Percentiles rank a stretch among this genome's conserved stretches.
Evolutionary conservation across 1,284 basidiomycete species (phyloP).

Genomic region (Tilletia caries): DNA sequence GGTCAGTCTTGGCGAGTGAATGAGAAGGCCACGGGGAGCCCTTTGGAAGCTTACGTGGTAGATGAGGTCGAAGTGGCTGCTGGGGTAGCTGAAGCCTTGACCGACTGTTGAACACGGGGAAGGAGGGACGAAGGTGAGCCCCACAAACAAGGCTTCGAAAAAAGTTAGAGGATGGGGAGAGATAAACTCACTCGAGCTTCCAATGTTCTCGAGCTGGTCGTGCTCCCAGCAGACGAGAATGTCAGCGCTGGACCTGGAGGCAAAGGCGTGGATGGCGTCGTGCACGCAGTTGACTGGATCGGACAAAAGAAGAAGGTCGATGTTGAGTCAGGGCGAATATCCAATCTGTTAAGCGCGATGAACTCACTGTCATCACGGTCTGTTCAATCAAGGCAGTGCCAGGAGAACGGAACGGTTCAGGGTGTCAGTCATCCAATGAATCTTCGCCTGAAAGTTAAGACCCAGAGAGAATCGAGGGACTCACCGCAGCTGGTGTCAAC

Average conservation of each 20-base stretch:
- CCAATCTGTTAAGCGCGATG: neutral
- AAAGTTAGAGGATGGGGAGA: neutral
- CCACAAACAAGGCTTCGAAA: no score
- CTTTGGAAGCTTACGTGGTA: neutral
- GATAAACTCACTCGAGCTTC: conserved; percentile 37
- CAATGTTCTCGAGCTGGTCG: conserved; percentile 38
- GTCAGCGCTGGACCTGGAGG: conserved; percentile 19
- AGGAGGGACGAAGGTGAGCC: no score
- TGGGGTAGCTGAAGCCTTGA: conserved; percentile 1
- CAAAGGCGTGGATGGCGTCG: conserved; percentile 35
- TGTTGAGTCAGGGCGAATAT: neutral
- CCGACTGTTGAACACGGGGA: no score
- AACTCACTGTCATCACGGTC: conserved; percentile 13
- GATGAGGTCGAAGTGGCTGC: conserved; percentile 5
- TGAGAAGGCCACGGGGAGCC: no score
- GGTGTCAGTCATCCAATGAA: no score
- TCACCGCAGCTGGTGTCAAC: conserved; percentile 47
- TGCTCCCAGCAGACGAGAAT: conserved; percentile 41
- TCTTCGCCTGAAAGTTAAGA: no score
- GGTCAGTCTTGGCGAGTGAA: conserved; percentile 7
- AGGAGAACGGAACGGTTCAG: neutral
- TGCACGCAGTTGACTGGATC: conserved; percentile 34
- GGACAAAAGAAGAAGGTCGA: neutral
- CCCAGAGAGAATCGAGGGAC: neutral
- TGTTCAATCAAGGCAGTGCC: neutral